Evolutionary conservation across 768 basidiomycete genomes (phyloP), one percentile per base, ranked within the genome.

Genomic region (Mycena haematopus): DNA sequence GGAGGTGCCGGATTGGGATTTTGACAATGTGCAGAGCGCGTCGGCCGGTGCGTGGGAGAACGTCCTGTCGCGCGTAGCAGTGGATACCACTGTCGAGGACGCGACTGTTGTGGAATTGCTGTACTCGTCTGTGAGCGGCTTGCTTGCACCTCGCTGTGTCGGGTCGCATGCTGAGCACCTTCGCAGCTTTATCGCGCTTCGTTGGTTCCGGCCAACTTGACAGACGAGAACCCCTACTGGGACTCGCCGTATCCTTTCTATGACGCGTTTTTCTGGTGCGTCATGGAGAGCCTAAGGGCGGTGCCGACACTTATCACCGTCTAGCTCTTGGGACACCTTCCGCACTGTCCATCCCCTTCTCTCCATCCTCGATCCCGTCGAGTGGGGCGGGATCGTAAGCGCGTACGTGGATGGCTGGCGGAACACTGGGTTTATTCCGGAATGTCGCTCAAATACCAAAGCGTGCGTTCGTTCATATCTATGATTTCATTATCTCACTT

Each of bases 241-340:
- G 73, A 70, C 0, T 79, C 78, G 7, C 57, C 72, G 2, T 79
- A 75, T 69, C 80, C 83, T 2, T 84, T 83, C 69, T 84, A 78
- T 56, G 83, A 84, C 52, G 79, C 82, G 2, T 68, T 83, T 33
- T 84, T 84, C 71, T 83, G 82, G 83, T 81, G 52, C 56, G 74
- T 62, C 25, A 17, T 19, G 7, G 10, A 7, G 2, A 17, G n/a
- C 14, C 13, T n/a, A n/a, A 25, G 19, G 17, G 10, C 10, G 10
- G 2, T 19, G 2, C n/a, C 27, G 15, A 33, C 29, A 31, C 10
- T 24, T 14, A 45, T 8, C 14, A 24, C 14, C 50, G 50, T 40
- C 14, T 54, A 83, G 83, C 69, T 83, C 82, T 6, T 84, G 83
- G 83, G 82, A 84, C 63, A 80, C 80, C 0, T 83, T 83, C 77